Evolutionary conservation across 2,329 filamentous ascomycete species (phyloP).

Genomic region (Botrytis aclada): DNA sequence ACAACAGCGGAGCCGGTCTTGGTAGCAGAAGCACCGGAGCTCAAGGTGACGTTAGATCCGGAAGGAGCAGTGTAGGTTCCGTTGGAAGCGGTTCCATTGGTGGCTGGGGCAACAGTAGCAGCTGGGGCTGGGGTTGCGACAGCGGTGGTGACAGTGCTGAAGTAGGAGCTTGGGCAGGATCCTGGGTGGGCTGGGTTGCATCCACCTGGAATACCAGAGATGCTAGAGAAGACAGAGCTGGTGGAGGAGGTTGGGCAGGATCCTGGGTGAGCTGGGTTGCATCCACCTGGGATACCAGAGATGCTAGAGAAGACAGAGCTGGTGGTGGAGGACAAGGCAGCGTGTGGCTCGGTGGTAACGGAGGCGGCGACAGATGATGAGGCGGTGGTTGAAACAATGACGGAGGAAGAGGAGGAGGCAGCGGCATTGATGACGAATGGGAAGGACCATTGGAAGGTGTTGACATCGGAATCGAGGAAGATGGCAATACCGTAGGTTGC

Average conservation of each 20-base stretch:
- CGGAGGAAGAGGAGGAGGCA: conserved; percentile 9
- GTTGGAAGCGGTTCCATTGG: not conserved
- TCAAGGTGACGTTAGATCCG: not conserved
- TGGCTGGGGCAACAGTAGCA: not conserved
- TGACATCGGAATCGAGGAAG: conserved; percentile 42
- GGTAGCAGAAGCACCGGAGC: not conserved
- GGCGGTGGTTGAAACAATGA: not conserved
- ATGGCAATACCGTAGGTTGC: conserved; percentile 58
- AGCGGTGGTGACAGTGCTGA: conserved; percentile 1
- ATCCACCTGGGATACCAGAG: conserved; percentile 9
- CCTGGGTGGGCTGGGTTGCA: not conserved
- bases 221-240: not conserved
- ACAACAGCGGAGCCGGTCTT: not conserved
- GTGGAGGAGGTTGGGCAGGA: not conserved
- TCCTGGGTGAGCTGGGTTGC: conserved; percentile 6
- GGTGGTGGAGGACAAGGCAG: not conserved
- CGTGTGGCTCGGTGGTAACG: conserved; percentile 3
- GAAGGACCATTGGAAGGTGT: conserved; percentile 61
- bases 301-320: not conserved
- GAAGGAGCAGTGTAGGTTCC: conserved; percentile 6
- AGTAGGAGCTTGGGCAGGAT: conserved; percentile 10
- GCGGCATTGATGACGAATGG: conserved; percentile 46
- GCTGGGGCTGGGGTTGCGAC: not conserved
- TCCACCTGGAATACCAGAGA: conserved; percentile 1
- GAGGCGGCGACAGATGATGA: conserved; percentile 5